A percentile compares a stretch with the other conserved stretches of the same genome.
Evolutionary conservation across 305 asterid species (phyloP).

Genomic region (Fraxinus velutina): DNA sequence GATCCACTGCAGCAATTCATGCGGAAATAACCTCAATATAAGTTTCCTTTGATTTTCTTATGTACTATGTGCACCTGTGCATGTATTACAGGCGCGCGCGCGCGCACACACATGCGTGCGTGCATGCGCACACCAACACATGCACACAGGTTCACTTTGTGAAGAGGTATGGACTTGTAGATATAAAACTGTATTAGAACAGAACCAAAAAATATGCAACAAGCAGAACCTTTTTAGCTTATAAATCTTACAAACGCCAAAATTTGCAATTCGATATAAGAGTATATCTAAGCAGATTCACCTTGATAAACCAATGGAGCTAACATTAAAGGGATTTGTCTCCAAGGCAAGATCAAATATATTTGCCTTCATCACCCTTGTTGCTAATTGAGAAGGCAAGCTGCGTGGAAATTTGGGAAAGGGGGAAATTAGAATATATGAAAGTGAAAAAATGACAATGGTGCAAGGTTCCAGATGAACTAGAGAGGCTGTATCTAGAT

Average conservation of each 20-base stretch:
- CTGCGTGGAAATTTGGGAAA: constrained; percentile 49
- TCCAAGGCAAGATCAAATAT: constrained; percentile 73
- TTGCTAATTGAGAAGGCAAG: constrained; percentile 67
- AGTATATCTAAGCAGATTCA: constrained; percentile 32
- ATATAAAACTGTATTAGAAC: neutral
- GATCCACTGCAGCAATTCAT: constrained; percentile 54
- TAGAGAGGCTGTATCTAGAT: constrained; percentile 1
- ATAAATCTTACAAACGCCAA: neutral
- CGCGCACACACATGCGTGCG: neutral
- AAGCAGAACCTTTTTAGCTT: constrained; percentile 16
- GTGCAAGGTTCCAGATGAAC: constrained; percentile 6
- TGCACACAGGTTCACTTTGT: neutral
- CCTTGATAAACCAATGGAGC: constrained; percentile 66
- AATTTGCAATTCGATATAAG: constrained; percentile 9
- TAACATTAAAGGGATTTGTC: constrained; percentile 46
- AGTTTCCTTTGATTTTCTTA: constrained; percentile 2
- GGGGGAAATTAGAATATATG: constrained; percentile 19
- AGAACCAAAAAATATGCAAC: neutral
- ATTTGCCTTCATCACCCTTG: constrained; percentile 55
- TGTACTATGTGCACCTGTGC: neutral
- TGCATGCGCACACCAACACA: neutral
- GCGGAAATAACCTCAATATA: constrained; percentile 22
- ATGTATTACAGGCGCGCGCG: neutral
- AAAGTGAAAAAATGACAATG: neutral
- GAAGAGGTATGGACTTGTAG: neutral